phyloP scores from a whole-genome alignment of 441 rosid genomes.

The Dalechampia spathulata region DNA sequence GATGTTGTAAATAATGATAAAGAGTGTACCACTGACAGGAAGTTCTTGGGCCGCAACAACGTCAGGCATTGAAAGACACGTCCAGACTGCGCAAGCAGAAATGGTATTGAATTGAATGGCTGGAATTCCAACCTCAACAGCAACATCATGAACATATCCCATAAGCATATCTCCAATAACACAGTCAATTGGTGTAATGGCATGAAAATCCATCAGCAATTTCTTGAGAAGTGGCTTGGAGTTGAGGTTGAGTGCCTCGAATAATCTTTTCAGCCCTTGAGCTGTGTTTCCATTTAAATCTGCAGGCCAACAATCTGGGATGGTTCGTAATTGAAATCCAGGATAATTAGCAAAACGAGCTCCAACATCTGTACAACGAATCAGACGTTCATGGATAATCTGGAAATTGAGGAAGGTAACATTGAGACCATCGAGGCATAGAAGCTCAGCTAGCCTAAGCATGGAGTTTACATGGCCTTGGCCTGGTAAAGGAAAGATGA shows the following conservation, averaged over 20 bases:
- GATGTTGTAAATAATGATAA: too few species aligned
- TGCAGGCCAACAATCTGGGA: conserved; percentile 6
- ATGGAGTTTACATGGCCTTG: conserved; percentile 43
- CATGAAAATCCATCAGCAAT: conserved; percentile 9
- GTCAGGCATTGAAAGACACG: conserved; percentile 22
- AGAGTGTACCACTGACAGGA: conserved; percentile 35
- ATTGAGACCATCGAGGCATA: conserved; percentile 20
- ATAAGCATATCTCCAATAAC: conserved; percentile 29
- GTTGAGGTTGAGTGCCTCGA: background rate
- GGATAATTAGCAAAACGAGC: conserved; percentile 17
- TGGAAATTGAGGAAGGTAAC: conserved; percentile 38
- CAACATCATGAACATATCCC: conserved; percentile 20
- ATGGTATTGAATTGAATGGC: conserved; percentile 25
- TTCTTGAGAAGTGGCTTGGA: conserved; percentile 18
- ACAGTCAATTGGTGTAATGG: conserved; percentile 18
- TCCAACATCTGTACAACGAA: conserved; percentile 11
- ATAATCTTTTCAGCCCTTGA: background rate
- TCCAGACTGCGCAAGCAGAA: conserved; percentile 27
- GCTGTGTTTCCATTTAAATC: background rate
- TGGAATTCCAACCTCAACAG: conserved; percentile 18
- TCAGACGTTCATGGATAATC: conserved; percentile 18
- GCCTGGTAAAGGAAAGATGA: conserved; percentile 35
- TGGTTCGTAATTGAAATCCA: conserved; percentile 16
- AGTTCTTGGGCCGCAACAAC: conserved; percentile 32
- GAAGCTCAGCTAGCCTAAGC: conserved; percentile 45